Percentiles rank a stretch among this genome's conserved stretches.
These are phyloP conservation scores for Aphanomyces astaci DNA, from an alignment of 352 stramenopile genomes.

Conservation along the genomic window DNA sequence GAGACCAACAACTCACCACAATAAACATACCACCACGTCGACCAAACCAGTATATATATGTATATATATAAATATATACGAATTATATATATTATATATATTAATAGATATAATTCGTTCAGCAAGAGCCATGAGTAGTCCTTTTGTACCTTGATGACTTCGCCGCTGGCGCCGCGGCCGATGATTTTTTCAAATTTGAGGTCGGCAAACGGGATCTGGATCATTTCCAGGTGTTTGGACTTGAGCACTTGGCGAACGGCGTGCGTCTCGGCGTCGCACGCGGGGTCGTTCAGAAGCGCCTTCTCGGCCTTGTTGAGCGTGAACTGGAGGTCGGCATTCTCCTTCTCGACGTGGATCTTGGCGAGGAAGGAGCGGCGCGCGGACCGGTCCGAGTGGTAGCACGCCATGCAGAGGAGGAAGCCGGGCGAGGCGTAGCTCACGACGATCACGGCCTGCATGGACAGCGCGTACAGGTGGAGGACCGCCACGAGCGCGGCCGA, in stretches of 20 bases:
- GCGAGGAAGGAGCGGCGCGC: constrained; percentile 77
- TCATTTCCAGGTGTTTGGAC: constrained; percentile 66
- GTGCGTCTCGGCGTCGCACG: constrained; percentile 59
- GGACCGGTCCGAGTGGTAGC: constrained; percentile 66
- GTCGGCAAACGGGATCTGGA: constrained; percentile 78
- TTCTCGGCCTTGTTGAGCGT: constrained; percentile 72
- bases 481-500: constrained; percentile 54
- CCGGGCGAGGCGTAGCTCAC: constrained; percentile 53
- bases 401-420: constrained; percentile 66
- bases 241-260: constrained; percentile 58
- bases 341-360: constrained; percentile 74
- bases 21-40: not conserved
- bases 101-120: no score
- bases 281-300: constrained; percentile 69
- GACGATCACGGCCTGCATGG: constrained; percentile 61
- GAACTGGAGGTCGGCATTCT: constrained; percentile 77
- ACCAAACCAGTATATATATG: no score
- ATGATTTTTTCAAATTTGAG: constrained; percentile 77
- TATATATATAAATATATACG: no score
- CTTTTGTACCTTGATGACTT: constrained; percentile 64
- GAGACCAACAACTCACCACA: not conserved
- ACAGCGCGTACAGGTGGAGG: constrained; percentile 42
- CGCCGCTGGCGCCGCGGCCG: constrained; percentile 67
- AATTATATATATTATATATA: no score
- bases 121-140: not conserved